Conservation (phyloP, 345 rosid species). For the Luvunga scandens region DNA sequence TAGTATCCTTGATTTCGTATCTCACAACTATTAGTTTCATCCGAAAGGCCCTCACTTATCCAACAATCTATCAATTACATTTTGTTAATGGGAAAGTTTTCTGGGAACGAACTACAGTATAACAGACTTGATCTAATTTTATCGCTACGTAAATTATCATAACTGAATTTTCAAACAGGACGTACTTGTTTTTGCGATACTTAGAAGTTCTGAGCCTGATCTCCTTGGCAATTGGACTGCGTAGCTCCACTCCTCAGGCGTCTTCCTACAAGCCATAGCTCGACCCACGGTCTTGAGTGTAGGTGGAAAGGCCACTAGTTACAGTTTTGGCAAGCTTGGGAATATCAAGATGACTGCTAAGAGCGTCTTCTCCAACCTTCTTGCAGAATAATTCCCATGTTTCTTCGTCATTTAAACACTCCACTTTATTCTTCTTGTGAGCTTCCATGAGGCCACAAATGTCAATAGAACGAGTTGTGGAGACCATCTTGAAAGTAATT, state of each 20-base stretch:
- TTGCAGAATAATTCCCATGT: conserved; percentile 16
- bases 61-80: neutral
- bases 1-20: too few relatives aligned
- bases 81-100: neutral
- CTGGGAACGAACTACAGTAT: neutral
- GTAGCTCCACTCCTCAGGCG: neutral
- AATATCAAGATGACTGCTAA: neutral
- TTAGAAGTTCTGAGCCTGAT: neutral
- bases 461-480: conserved; percentile 24
- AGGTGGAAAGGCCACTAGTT: neutral
- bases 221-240: neutral
- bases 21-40: too few relatives aligned
- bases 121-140: neutral
- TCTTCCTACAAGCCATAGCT: neutral
- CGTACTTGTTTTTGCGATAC: neutral
- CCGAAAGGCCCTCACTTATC: conserved; percentile 7
- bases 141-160: neutral
- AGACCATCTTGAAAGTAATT: conserved; percentile 17
- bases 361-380: conserved; percentile 19
- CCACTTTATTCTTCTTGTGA: conserved; percentile 12
- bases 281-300: neutral
- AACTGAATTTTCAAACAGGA: neutral
- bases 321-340: neutral
- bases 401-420: neutral
- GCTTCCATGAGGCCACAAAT: conserved; percentile 28